Evolutionary conservation across 352 stramenopile species (phyloP), one percentile per base, ranked within the genome.

Genomic region (Globisporangium cystogenes): DNA sequence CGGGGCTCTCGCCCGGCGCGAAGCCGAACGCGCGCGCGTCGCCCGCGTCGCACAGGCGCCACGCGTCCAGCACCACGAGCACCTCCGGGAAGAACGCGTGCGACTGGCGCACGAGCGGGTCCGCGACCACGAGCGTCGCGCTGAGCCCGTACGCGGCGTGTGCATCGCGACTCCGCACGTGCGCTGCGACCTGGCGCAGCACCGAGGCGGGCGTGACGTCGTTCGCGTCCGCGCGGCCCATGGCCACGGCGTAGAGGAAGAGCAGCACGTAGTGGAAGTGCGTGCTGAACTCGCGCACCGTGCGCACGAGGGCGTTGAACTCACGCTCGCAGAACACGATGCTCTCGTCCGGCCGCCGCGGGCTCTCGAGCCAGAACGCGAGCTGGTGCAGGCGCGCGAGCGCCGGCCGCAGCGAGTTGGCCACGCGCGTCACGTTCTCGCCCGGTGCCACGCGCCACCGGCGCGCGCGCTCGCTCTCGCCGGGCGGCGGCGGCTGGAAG

Each of bases 41-140:
- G 67, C 37, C 75, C 72, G 21, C 72, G 73, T 56, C 55, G 24
- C n/a, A n/a, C n/a, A n/a, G 55, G 23, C 48, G 48, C 79, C 74
- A 90, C 1, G 84, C 71, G 51, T 90, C 76, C 18, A 90, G 62
- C 23, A 64, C 86, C 33, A 86, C 63, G 7, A 90, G 66, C 24
- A 87, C 57, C 33, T 90, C 79, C 0, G 79, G 79, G 35, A 85
- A 86, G 26, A 87, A 87, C 29, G 84, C 71, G 35, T 83, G 81
- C 12, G 79, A 84, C 40, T 90, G 72, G 16, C 67, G 59, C 29
- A 84, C 24, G 7, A 90, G 60, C 20, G n/a, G 37, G 16, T 53
- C 42, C 3, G 29, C 21, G 4, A 39, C 37, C n/a, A 20, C 8
- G 20, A 48, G n/a, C 21, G 48, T 14, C 21, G 27, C 49, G 7